These are phyloP conservation scores for Leucogyrophana mollusca DNA, from an alignment of 768 basidiomycete species.

Conservation along the genomic window DNA sequence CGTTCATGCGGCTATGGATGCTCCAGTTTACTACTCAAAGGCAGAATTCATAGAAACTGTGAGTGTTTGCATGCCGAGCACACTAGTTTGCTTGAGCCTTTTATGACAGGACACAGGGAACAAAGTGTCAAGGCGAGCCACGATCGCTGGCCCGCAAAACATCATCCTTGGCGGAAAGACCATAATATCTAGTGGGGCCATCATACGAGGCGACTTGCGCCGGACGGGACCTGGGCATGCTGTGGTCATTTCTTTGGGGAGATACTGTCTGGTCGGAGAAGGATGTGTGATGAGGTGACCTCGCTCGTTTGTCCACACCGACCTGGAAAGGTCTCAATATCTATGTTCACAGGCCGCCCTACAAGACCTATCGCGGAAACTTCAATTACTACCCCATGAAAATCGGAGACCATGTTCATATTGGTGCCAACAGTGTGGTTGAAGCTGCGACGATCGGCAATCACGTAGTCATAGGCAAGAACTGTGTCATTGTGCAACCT, in stretches of 20 bases:
- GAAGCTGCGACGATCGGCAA: constrained; percentile 96
- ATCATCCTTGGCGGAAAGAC: constrained; percentile 98
- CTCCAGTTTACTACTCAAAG: constrained; percentile 76
- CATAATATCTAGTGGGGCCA: constrained; percentile 86
- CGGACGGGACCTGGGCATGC: constrained; percentile 89
- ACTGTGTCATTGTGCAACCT: constrained; percentile 82
- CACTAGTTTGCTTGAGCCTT: neutral
- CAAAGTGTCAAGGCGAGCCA: constrained; percentile 90
- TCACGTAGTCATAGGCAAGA: constrained; percentile 92
- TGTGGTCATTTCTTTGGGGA: constrained; percentile 89
- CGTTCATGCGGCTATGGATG: constrained; percentile 51
- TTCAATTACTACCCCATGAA: constrained; percentile 99
- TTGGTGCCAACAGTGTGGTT: constrained; percentile 84
- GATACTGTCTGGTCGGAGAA: constrained; percentile 91
- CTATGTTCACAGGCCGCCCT: constrained; percentile 59
- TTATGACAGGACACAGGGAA: constrained; percentile 82
- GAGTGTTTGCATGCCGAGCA: constrained; percentile 15
- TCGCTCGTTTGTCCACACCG: constrained; percentile 1
- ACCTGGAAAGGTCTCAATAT: neutral
- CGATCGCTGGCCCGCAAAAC: constrained; percentile 91
- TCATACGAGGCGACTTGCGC: constrained; percentile 91
- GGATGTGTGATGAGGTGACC: constrained; percentile 81
- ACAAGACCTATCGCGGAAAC: constrained; percentile 86
- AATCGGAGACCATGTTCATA: constrained; percentile 92
- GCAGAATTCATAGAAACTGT: constrained; percentile 90